Evolutionary conservation across 129 eudicot species (phyloP).

Genomic region (Arctium lappa): DNA sequence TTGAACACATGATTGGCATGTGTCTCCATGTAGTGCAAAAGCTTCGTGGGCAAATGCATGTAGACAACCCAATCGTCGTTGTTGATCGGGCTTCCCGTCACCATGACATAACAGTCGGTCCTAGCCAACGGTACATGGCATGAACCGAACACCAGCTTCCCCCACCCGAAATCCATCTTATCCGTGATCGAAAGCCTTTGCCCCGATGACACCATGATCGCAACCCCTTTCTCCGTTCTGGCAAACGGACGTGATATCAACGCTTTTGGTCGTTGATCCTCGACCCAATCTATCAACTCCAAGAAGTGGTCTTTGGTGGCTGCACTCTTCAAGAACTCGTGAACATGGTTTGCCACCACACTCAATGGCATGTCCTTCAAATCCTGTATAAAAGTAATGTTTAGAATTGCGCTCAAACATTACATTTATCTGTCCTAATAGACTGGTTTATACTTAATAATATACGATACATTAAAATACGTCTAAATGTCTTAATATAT

Average conservation of each 20-base stretch:
- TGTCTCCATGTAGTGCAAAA: conserved; percentile 39
- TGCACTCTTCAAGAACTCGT: conserved; percentile 35
- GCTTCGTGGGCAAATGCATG: conserved; percentile 43
- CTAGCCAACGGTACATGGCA: conserved; percentile 52
- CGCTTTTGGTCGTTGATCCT: conserved; percentile 53
- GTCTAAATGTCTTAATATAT: neutral
- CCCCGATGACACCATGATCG: conserved; percentile 59
- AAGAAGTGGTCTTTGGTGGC: conserved; percentile 51
- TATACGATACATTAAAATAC: too few relatives aligned
- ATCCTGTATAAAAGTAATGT: neutral
- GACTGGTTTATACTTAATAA: too few relatives aligned
- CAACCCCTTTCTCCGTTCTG: conserved; percentile 15
- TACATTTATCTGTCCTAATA: too few relatives aligned
- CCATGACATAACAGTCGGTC: conserved; percentile 54
- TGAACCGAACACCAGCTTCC: conserved; percentile 48
- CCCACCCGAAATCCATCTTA: conserved; percentile 68
- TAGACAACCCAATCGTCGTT: conserved; percentile 66
- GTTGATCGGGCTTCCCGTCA: conserved; percentile 51
- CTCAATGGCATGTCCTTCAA: conserved; percentile 32
- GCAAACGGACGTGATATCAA: conserved; percentile 30
- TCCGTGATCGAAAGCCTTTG: conserved; percentile 39
- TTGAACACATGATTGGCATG: conserved; percentile 31
- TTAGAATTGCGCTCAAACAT: neutral
- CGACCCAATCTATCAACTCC: conserved; percentile 71
- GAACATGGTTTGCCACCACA: conserved; percentile 36